These are phyloP conservation scores for Botrytis deweyae DNA, from an alignment of 2,329 filamentous ascomycete genomes.

Conservation along the genomic window DNA sequence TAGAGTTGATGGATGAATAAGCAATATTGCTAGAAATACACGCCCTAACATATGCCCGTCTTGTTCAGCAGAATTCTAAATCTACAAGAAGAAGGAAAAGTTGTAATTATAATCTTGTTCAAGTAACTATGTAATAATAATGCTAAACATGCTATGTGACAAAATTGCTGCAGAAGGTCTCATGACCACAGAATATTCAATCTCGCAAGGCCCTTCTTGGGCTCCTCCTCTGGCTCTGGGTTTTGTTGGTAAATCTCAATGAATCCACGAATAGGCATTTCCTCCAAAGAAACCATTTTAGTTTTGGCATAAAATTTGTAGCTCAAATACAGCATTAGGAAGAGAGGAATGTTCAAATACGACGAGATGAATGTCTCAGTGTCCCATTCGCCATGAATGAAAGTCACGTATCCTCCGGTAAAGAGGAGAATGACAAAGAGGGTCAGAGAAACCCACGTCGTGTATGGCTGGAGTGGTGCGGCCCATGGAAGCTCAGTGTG, in stretches of 20 bases:
- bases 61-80: background rate
- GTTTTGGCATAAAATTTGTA: constrained; percentile 56
- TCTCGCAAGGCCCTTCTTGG: constrained; percentile 33
- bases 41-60: background rate
- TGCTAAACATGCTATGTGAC: background rate
- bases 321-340: constrained; percentile 45
- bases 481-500: constrained; percentile 54
- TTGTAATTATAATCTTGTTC: background rate
- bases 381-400: constrained; percentile 59
- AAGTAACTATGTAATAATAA: background rate
- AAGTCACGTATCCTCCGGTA: constrained; percentile 66
- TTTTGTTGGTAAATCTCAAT: constrained; percentile 41
- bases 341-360: constrained; percentile 52
- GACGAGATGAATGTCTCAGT: constrained; percentile 58
- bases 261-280: constrained; percentile 43
- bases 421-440: constrained; percentile 65
- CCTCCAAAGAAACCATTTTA: constrained; percentile 42
- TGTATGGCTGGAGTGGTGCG: constrained; percentile 48
- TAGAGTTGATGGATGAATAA: background rate
- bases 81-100: background rate
- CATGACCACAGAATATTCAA: constrained; percentile 41
- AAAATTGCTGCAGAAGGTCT: background rate
- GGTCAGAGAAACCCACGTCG: constrained; percentile 58
- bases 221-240: constrained; percentile 40
- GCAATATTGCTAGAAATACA: background rate